Evolutionary conservation across 768 basidiomycete species (phyloP).

Genomic region (Scleroderma bovista): DNA sequence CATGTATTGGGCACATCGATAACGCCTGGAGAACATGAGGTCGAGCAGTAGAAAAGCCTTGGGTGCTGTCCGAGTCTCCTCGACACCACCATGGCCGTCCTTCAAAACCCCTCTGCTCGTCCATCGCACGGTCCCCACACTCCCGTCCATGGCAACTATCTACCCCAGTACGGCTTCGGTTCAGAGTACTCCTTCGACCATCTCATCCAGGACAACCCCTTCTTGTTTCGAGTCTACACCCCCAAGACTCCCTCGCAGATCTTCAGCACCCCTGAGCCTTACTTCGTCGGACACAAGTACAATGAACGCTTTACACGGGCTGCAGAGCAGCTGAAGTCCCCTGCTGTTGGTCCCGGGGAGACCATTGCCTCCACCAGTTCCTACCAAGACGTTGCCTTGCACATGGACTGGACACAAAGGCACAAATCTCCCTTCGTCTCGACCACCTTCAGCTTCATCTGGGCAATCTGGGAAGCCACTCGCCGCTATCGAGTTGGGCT

Average conservation of each 20-base stretch:
- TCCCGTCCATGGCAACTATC: conserved; percentile 21
- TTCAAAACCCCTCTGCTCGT: conserved; percentile 8
- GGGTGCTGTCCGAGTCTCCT: conserved; percentile 6
- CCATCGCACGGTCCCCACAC: conserved; percentile 14
- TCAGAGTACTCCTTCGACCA: conserved; percentile 55
- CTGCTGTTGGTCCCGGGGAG: conserved; percentile 28
- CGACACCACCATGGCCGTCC: conserved; percentile 21
- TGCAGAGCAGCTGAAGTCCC: conserved; percentile 33
- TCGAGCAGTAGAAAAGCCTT: conserved; percentile 22
- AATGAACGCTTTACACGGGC: conserved; percentile 35
- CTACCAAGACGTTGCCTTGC: conserved; percentile 59
- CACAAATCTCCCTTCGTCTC: conserved; percentile 65
- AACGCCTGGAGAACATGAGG: conserved; percentile 30
- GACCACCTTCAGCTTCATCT: conserved; percentile 74
- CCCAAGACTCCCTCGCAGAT: conserved; percentile 56
- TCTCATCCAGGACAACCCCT: conserved; percentile 59
- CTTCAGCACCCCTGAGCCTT: conserved; percentile 51
- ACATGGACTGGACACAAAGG: conserved; percentile 79
- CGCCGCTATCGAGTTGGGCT: conserved; percentile 65
- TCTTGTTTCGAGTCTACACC: conserved; percentile 77
- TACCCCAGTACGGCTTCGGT: conserved; percentile 74
- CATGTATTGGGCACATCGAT: no score
- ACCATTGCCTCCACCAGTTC: conserved; percentile 29
- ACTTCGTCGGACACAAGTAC: conserved; percentile 66
- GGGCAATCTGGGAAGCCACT: conserved; percentile 80